Conservation (phyloP, 2,329 filamentous ascomycete genomes). For the Fusarium ramigenum region DNA sequence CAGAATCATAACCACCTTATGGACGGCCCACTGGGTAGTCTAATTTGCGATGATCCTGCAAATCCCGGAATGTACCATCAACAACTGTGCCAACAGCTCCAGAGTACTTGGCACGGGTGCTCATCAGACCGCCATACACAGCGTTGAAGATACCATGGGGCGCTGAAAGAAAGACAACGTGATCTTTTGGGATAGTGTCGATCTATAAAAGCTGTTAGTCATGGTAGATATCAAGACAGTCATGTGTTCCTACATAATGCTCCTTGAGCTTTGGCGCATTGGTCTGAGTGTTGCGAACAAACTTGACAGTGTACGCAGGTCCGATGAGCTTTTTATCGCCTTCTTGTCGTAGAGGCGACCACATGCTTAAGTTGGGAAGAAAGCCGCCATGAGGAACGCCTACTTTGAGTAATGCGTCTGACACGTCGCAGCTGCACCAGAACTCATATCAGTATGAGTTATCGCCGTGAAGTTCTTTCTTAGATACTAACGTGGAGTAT, state of each 20-base stretch:
- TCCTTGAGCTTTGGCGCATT: neutral
- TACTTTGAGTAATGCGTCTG: neutral
- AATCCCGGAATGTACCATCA: constrained; percentile 20
- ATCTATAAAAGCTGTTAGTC: neutral
- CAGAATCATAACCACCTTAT: fast-evolving
- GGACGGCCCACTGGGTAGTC: neutral
- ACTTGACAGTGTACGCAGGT: neutral
- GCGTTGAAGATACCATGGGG: constrained; percentile 14
- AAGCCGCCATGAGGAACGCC: neutral
- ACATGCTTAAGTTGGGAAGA: neutral
- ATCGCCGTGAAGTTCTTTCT: fast-evolving
- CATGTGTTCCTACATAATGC: neutral
- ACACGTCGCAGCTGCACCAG: neutral
- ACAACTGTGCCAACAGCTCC: constrained; percentile 10
- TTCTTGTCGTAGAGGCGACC: neutral
- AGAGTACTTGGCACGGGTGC: constrained; percentile 11
- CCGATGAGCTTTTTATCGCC: neutral
- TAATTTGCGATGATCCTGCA: constrained; percentile 28
- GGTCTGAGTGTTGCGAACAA: neutral
- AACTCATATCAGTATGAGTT: fast-evolving
- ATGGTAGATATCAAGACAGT: fast-evolving
- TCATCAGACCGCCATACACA: constrained; percentile 28
- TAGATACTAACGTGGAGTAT: neutral
- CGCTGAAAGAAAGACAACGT: constrained; percentile 22
- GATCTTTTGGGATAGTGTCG: neutral